These are phyloP conservation scores for Diaporthe eres DNA, from an alignment of 2,329 filamentous ascomycete species.

Conservation along the genomic window DNA sequence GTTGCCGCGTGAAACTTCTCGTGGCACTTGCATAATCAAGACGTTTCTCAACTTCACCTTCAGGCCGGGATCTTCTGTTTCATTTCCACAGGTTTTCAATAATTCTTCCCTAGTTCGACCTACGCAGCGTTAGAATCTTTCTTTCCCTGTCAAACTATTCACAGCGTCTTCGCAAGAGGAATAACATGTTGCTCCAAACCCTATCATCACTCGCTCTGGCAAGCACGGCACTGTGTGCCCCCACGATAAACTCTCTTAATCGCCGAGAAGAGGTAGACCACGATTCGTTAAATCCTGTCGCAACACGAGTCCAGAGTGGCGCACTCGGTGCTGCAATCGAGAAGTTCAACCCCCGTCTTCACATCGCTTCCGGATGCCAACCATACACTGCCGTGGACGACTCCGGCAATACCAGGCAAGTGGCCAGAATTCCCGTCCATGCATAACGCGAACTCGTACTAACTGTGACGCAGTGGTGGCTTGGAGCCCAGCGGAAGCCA, in stretches of 20 bases:
- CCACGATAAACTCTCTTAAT: background rate
- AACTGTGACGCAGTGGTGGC: slow-evolving; percentile 48
- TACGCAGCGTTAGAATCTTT: background rate
- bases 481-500: slow-evolving; percentile 49
- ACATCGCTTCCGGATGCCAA: slow-evolving; percentile 47
- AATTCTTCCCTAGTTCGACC: background rate
- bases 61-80: slow-evolving; percentile 21
- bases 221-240: slow-evolving; percentile 18
- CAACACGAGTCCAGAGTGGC: slow-evolving; percentile 43
- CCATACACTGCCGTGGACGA: slow-evolving; percentile 45
- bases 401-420: slow-evolving; percentile 40
- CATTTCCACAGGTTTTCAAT: background rate
- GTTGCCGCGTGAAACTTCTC: slow-evolving; percentile 9
- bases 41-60: background rate
- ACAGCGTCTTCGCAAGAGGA: background rate
- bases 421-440: background rate
- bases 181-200: slow-evolving; percentile 6
- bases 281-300: slow-evolving; percentile 28
- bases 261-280: slow-evolving; percentile 25
- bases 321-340: slow-evolving; percentile 41
- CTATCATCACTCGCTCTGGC: slow-evolving; percentile 16
- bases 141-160: background rate
- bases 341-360: slow-evolving; percentile 44
- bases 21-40: background rate
- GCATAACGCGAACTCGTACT: background rate